Percentiles rank a stretch among this genome's conserved stretches.
phyloP scores from a whole-genome alignment of 2,329 filamentous ascomycete species.

The Aureobasidium sp. region DNA sequence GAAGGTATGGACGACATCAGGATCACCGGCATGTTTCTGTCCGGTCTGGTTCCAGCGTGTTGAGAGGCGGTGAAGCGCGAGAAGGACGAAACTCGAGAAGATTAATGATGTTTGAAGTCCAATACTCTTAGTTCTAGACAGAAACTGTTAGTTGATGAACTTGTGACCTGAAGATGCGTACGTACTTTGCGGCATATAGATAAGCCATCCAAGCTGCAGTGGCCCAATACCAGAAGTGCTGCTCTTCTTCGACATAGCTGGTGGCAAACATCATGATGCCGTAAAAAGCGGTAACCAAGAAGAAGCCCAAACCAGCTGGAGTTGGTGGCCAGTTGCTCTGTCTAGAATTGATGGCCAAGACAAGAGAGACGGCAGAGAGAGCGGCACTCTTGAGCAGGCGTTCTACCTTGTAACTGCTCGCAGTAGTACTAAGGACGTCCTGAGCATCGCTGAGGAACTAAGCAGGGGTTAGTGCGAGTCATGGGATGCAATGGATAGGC shows the following conservation, averaged over 20 bases:
- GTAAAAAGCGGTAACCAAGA: conserved; percentile 44
- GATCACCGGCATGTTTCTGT: conserved; percentile 86
- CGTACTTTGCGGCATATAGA: conserved; percentile 10
- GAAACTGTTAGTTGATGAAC: not conserved
- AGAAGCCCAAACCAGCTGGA: conserved; percentile 36
- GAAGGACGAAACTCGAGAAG: conserved; percentile 29
- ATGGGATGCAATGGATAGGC: not conserved
- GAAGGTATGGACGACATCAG: conserved; percentile 72
- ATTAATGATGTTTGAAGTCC: not conserved
- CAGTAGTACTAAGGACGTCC: conserved; percentile 73
- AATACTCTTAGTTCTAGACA: not conserved
- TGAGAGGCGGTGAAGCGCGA: conserved; percentile 57
- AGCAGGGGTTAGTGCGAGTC: not conserved
- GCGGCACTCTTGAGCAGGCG: conserved; percentile 46
- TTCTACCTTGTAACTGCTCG: conserved; percentile 79
- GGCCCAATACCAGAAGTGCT: conserved; percentile 97
- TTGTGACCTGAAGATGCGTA: not conserved
- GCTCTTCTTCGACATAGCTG: conserved; percentile 96
- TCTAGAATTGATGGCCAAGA: conserved; percentile 28
- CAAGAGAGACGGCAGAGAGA: conserved; percentile 36
- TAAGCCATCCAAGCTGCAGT: conserved; percentile 56
- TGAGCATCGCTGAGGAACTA: conserved; percentile 66
- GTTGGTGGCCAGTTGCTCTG: conserved; percentile 30
- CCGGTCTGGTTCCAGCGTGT: conserved; percentile 94
- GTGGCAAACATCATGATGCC: conserved; percentile 93